A percentile compares a stretch with the other conserved stretches of the same genome.
These are phyloP conservation scores for Heterobasidion parviporum DNA, from an alignment of 1,284 basidiomycete species.

Conservation along the genomic window DNA sequence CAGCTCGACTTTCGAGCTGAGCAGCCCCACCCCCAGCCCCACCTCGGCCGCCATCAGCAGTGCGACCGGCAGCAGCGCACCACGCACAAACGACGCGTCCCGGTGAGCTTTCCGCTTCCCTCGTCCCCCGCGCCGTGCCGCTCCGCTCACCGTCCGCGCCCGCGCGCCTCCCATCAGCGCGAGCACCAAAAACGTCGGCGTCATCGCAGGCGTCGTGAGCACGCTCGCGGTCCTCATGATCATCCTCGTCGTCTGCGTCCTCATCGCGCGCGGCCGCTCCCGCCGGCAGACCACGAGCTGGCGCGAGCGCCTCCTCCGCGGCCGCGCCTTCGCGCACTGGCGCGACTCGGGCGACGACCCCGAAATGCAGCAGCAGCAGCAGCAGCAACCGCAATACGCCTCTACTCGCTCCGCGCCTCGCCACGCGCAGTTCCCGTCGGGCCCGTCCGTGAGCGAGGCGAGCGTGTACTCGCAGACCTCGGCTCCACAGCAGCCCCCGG, in stretches of 20 bases:
- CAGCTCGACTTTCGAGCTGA: background rate
- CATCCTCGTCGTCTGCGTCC: background rate
- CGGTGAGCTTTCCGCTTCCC: no score
- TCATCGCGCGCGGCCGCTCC: constrained; percentile 3
- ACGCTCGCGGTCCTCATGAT: background rate
- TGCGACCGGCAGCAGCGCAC: background rate
- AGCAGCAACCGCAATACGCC: no score
- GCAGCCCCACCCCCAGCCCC: background rate
- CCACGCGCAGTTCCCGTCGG: no score
- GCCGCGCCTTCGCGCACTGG: background rate
- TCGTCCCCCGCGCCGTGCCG: no score
- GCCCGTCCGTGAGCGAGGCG: no score
- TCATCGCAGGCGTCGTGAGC: constrained; percentile 1
- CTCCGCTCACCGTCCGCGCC: no score
- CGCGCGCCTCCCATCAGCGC: background rate
- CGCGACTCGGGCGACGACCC: background rate
- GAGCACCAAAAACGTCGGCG: background rate
- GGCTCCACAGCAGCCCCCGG: no score
- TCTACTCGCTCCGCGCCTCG: no score
- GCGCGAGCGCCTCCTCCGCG: constrained; percentile 3
- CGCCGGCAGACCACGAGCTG: constrained; percentile 2
- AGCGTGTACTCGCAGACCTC: no score
- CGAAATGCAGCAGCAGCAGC: background rate
- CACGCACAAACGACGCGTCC: no score
- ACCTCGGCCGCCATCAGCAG: background rate